These are phyloP conservation scores for Polyporus arcularius DNA, from an alignment of 768 basidiomycete genomes.

Conservation along the genomic window DNA sequence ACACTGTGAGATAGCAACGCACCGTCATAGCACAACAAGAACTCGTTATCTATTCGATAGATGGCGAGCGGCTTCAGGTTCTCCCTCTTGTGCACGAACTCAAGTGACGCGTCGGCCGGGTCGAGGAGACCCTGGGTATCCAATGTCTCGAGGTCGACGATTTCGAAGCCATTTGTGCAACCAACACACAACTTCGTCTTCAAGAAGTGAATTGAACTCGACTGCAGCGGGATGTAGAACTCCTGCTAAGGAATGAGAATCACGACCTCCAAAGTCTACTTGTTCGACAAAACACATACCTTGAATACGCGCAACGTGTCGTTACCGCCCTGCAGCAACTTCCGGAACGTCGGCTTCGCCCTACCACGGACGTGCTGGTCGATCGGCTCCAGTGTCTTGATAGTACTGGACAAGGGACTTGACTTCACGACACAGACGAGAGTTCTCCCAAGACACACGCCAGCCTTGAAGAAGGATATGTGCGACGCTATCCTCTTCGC, in stretches of 20 bases:
- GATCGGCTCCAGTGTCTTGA: conserved; percentile 96
- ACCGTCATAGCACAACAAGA: conserved; percentile 98
- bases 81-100: conserved; percentile 90
- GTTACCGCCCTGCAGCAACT: conserved; percentile 90
- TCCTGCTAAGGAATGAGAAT: conserved; percentile 53
- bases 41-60: conserved; percentile 95
- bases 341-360: conserved; percentile 90
- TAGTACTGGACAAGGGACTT: conserved; percentile 91
- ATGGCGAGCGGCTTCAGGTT: conserved; percentile 89
- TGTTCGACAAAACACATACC: conserved; percentile 49
- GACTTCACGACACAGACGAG: conserved; percentile 98
- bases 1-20: conserved; percentile 27
- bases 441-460: conserved; percentile 85
- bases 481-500: conserved; percentile 95
- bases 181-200: conserved; percentile 98
- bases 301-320: conserved; percentile 92
- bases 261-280: not conserved
- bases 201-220: conserved; percentile 93
- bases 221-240: conserved; percentile 98
- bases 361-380: conserved; percentile 81
- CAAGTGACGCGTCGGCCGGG: conserved; percentile 86
- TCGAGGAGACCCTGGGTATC: conserved; percentile 97
- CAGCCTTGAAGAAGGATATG: conserved; percentile 97
- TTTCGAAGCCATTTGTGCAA: conserved; percentile 96
- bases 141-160: conserved; percentile 94